Base-by-base conservation (phyloP, 805 yeast species). In the Metschnikowia drakensbergensis region DNA sequence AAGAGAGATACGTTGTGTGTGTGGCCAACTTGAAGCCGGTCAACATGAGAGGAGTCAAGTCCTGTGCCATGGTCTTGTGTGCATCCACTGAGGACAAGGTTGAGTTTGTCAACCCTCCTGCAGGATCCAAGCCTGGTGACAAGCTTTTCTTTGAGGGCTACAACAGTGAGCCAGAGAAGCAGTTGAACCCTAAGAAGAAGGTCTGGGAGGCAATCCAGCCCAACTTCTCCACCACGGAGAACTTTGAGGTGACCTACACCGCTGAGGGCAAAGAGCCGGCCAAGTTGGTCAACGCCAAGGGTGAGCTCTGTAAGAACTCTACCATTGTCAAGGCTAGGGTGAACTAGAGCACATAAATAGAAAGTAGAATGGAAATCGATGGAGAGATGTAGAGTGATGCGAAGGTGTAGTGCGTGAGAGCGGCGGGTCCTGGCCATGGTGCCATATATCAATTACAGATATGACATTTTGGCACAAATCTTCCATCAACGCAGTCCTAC, bases 1-100 rank as follows among this genome's bases (percentile, higher is more conserved):
- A 94, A 79, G 81, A 88, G 69, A 85, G 98, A 68, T 80, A 80
- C 61, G 96, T 92, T 44, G 86, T 94, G 40, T 85, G 86, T 49
- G 90, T 94, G 61, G 96, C 97, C 60, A 95, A 95, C 77, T 81
- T 94, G 72, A 94, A 94, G 75, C 99, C 99, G 17, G 99, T 91
- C 37, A 84, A 84, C 63, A 94, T 94, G 99, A 86, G 99, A 74
- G 98, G 99, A 57, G 83, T 94, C 64, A 89, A 89, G 68, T 90
- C 97, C 7, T 74, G 83, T 45, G 99, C 96, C 45, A 94, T 94
- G 99, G 98, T 94, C 42, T 78, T 94, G 59, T 94, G 99, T 77
- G 92, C 90, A 26, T 89, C 97, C 35, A 83, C 76, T 46, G 87
- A 79, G 43, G 73, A 72, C 33, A 53, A 68, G 30, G 97, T 94